These are phyloP conservation scores for Penicillium tannophilum DNA, from an alignment of 495 filamentous ascomycete genomes.

Conservation along the genomic window DNA sequence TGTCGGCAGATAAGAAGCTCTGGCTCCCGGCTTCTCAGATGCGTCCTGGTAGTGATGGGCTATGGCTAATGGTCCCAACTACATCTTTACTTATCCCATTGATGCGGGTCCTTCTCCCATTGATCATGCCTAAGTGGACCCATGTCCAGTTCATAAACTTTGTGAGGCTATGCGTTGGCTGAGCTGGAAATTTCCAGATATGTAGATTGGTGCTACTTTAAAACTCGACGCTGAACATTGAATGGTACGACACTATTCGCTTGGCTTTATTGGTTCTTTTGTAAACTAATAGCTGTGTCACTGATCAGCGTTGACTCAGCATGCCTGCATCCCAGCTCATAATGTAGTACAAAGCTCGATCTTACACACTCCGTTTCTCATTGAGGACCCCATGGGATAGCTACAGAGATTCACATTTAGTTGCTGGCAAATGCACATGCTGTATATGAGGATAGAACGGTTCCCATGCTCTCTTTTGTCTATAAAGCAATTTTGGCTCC, in stretches of 20 bases:
- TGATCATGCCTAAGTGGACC: slow-evolving; percentile 4
- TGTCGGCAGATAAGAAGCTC: slow-evolving; percentile 23
- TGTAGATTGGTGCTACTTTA: not conserved
- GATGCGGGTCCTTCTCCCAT: slow-evolving; percentile 7
- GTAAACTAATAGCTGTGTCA: not conserved
- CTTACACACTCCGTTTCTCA: not conserved
- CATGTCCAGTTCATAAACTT: not conserved
- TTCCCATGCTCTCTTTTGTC: not conserved
- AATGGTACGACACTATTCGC: not conserved
- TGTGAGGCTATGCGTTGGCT: not conserved
- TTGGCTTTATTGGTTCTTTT: not conserved
- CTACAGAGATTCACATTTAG: not conserved
- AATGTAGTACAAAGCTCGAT: not conserved
- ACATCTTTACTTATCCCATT: slow-evolving; percentile 8
- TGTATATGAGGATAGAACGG: not conserved
- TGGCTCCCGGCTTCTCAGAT: slow-evolving; percentile 35
- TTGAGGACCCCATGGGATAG: not conserved
- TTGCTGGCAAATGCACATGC: not conserved
- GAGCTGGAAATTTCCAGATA: not conserved
- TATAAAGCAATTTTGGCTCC: too few species aligned
- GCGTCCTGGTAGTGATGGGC: slow-evolving; percentile 12
- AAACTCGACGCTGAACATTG: not conserved
- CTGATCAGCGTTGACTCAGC: slow-evolving; percentile 5
- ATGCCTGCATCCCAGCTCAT: not conserved
- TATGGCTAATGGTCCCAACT: slow-evolving; percentile 7